Base-by-base conservation (phyloP, 768 basidiomycete species). In the Gelatoporia subvermispora region DNA sequence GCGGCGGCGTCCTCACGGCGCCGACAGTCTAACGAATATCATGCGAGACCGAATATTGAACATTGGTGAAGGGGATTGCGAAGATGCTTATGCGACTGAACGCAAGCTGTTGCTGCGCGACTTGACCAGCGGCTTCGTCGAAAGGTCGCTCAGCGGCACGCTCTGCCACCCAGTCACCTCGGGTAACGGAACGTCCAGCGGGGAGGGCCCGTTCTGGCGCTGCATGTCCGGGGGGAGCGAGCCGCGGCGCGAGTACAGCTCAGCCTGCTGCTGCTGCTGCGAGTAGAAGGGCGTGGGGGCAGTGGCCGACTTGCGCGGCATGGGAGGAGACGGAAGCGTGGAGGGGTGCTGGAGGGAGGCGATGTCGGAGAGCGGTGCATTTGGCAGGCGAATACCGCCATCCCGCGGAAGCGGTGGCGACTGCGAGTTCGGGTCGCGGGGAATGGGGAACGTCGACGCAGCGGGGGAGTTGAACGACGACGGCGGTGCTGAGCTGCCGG, bases 381-480 rank as follows among this genome's bases (percentile, higher is more conserved):
- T 85, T 15, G 87, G 87, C 8, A 88, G 77, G 34, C 86, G 80
- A 60, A 89, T 89, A 17, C 79, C 80, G 24, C 74, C 74, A 49
- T 82, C 81, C 24, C 61, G 62, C 2, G 68, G 59, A 21, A 63
- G 51, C 17, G 64, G 65, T 20, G 65, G 68, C 39, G 65, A 68
- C 47, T 64, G 62, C 43, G 70, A 68, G 58, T 63, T 54, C 40
- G 66, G 60, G 35, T 72, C 76, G 54, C 81, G 73, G 4, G 82
- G 78, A 21, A 85, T 78, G 28, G 82, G 71, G 69, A 78, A 88
- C 1, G 83, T 68, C 20, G 75, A 63, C 8, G 75, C 65, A 24
- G 76, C 73, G 22, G 86, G 85, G 0, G 84, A 86, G 60, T 80
- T 80, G 73, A 75, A 86, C 3, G 79, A 81, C 0, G 86, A 84